Percentiles rank a stretch among this genome's conserved stretches.
phyloP scores from a whole-genome alignment of 345 rosid species.

The Brassica napus region DNA sequence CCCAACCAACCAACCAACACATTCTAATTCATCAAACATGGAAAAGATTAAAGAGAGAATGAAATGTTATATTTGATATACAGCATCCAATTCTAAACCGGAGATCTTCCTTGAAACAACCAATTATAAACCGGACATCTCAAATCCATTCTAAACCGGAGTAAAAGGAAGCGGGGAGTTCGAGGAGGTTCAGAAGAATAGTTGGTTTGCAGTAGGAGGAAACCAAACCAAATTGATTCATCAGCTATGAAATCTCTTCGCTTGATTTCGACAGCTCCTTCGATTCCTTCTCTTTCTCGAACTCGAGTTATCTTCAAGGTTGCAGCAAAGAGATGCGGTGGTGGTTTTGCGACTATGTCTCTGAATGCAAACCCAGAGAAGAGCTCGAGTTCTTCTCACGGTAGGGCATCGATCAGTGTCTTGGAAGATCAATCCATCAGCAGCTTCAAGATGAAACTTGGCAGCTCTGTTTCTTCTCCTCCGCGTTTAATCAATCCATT shows the following conservation, averaged over 20 bases:
- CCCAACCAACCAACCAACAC: slow-evolving; percentile 1
- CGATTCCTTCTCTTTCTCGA: slow-evolving; percentile 21
- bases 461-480: slow-evolving; percentile 51
- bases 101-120: background rate
- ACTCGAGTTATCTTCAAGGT: slow-evolving; percentile 21
- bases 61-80: background rate
- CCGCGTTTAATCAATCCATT: slow-evolving; percentile 45
- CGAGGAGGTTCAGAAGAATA: background rate
- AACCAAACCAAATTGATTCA: slow-evolving; percentile 12
- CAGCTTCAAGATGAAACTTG: slow-evolving; percentile 53
- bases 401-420: slow-evolving; percentile 25
- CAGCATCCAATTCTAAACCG: background rate
- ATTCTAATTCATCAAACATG: background rate
- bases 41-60: background rate
- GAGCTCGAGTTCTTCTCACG: slow-evolving; percentile 22
- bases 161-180: background rate
- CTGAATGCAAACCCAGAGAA: slow-evolving; percentile 30
- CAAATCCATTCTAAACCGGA: background rate
- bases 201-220: background rate
- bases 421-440: slow-evolving; percentile 38
- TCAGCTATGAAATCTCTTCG: slow-evolving; percentile 46
- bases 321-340: slow-evolving; percentile 31
- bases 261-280: slow-evolving; percentile 33
- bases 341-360: slow-evolving; percentile 39
- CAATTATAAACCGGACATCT: background rate